Conservation (phyloP, 257 asterid genomes). For the Salvia rosmarinus region DNA sequence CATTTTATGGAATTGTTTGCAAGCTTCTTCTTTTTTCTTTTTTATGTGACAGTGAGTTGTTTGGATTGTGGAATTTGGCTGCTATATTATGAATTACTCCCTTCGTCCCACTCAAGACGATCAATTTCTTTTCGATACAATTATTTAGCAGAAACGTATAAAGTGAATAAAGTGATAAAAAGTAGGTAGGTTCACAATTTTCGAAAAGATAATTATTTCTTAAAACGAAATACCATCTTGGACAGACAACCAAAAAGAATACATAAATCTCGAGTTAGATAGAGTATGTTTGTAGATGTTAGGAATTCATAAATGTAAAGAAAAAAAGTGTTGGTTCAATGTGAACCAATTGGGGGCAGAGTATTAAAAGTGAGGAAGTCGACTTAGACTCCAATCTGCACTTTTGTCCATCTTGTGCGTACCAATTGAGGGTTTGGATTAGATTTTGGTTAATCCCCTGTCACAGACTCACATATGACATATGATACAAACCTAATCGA, state of each 20-base stretch:
- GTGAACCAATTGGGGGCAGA: background rate
- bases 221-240: too few relatives aligned
- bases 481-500: too few relatives aligned
- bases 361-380: background rate
- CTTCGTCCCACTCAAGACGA: too few relatives aligned
- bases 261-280: too few relatives aligned
- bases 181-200: too few relatives aligned
- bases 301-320: background rate
- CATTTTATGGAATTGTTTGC: slow-evolving; percentile 2
- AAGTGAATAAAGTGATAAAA: too few relatives aligned
- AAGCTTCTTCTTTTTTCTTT: too few relatives aligned
- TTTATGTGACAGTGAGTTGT: background rate
- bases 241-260: too few relatives aligned
- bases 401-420: background rate
- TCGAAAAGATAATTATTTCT: too few relatives aligned
- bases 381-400: background rate
- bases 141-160: too few relatives aligned
- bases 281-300: background rate
- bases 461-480: too few relatives aligned
- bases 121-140: too few relatives aligned
- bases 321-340: background rate
- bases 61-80: background rate
- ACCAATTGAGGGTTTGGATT: background rate
- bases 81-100: background rate
- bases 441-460: background rate